These are phyloP conservation scores for Phytophthora pseudosyringae DNA, from an alignment of 352 stramenopile species.

Conservation along the genomic window DNA sequence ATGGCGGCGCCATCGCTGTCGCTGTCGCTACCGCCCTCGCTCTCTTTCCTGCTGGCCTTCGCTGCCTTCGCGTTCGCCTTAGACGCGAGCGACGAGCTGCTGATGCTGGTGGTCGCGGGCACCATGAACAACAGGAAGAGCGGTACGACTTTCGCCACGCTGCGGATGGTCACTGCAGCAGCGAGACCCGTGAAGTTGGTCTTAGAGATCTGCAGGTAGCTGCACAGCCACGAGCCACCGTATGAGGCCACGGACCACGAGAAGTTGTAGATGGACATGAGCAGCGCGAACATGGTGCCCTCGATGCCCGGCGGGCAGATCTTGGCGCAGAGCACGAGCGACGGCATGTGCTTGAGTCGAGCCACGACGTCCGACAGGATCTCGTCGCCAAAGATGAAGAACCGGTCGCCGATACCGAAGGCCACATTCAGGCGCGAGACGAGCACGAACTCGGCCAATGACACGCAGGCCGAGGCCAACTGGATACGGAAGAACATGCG, in stretches of 20 bases:
- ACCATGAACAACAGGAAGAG: slow-evolving; percentile 81
- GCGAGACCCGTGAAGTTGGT: slow-evolving; percentile 70
- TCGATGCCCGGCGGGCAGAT: slow-evolving; percentile 96
- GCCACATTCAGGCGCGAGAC: slow-evolving; percentile 70
- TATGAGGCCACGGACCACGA: slow-evolving; percentile 82
- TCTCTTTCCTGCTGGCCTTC: slow-evolving; percentile 32
- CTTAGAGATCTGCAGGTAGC: slow-evolving; percentile 78
- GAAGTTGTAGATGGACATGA: slow-evolving; percentile 90
- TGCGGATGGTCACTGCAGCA: slow-evolving; percentile 64
- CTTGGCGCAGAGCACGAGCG: slow-evolving; percentile 95
- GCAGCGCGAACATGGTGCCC: slow-evolving; percentile 95
- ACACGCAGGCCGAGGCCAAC: slow-evolving; percentile 68
- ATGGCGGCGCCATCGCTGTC: slow-evolving; percentile 34
- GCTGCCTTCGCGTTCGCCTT: slow-evolving; percentile 30
- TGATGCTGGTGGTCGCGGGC: slow-evolving; percentile 71
- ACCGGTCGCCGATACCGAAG: slow-evolving; percentile 67
- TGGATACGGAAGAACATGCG: slow-evolving; percentile 81
- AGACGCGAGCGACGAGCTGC: slow-evolving; percentile 51
- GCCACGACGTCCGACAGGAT: slow-evolving; percentile 83
- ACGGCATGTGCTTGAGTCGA: slow-evolving; percentile 92
- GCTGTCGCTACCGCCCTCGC: slow-evolving; percentile 22
- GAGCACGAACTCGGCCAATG: slow-evolving; percentile 73
- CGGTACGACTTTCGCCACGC: slow-evolving; percentile 66
- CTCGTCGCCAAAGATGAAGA: slow-evolving; percentile 87
- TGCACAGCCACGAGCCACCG: slow-evolving; percentile 81